phyloP scores from a whole-genome alignment of 1,139 yeast genomes.

The Yarrowia galli region DNA sequence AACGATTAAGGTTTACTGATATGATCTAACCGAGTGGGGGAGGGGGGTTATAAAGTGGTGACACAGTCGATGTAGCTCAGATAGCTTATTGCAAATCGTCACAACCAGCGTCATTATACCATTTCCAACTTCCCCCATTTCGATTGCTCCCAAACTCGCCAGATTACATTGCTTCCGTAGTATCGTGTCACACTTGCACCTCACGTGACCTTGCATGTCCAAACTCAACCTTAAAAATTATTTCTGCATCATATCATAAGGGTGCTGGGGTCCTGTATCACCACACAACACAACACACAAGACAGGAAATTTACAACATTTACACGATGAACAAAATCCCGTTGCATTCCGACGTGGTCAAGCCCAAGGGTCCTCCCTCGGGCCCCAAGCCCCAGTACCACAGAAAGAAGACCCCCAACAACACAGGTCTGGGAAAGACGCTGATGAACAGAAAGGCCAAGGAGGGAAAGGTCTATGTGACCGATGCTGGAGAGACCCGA shows the following conservation, averaged over 20 bases:
- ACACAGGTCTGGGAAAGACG: conserved; percentile 84
- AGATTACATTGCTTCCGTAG: not conserved
- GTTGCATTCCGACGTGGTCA: conserved; percentile 27
- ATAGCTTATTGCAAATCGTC: no score
- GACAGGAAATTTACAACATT: not conserved
- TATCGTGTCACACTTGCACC: conserved; percentile 16
- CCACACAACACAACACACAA: not conserved
- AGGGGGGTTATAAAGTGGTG: no score
- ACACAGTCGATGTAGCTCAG: not conserved
- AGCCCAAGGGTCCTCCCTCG: conserved; percentile 39
- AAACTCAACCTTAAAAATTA: conserved; percentile 23
- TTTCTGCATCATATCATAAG: conserved; percentile 10
- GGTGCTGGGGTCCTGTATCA: not conserved
- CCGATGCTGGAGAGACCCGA: conserved; percentile 62
- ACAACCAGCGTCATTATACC: not conserved
- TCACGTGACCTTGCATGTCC: conserved; percentile 12
- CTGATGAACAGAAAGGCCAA: conserved; percentile 78
- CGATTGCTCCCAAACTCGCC: not conserved
- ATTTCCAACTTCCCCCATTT: not conserved
- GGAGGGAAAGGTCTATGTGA: conserved; percentile 62
- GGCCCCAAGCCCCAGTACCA: conserved; percentile 82
- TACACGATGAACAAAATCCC: conserved; percentile 16
- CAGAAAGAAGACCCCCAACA: conserved; percentile 76
- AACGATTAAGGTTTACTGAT: conserved; percentile 5
- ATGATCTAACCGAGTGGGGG: not conserved